phyloP scores from a whole-genome alignment of 139 green algal species.

The Chlamydomonas sp. region DNA sequence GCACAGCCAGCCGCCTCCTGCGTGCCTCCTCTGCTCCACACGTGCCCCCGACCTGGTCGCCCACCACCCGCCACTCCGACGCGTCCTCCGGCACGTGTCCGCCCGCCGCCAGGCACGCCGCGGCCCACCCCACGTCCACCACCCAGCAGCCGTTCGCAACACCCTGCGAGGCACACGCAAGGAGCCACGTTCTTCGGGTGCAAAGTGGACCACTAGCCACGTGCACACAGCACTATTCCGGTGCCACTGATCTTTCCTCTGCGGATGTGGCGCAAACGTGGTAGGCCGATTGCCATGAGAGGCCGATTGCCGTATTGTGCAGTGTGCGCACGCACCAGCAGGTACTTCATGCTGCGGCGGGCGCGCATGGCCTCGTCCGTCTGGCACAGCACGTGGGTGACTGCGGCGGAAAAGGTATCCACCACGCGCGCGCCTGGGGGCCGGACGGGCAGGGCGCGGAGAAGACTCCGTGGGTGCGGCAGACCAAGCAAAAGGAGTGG shows the following conservation, averaged over 20 bases:
- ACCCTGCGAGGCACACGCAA: conserved; percentile 2
- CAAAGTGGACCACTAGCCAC: neutral
- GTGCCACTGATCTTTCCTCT: neutral
- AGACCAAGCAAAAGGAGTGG: too few species aligned
- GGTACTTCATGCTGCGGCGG: conserved; percentile 57
- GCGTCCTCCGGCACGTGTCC: conserved; percentile 32
- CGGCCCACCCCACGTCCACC: conserved; percentile 31
- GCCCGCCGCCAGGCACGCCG: conserved; percentile 25
- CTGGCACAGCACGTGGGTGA: conserved; percentile 54
- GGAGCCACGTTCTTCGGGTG: conserved; percentile 15
- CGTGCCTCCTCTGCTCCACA: conserved; percentile 8
- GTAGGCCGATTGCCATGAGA: neutral
- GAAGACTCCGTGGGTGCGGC: too few species aligned
- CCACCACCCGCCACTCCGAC: conserved; percentile 6
- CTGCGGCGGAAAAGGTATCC: conserved; percentile 15
- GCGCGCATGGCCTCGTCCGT: conserved; percentile 44
- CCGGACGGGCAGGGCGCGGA: too few species aligned
- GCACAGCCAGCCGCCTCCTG: neutral
- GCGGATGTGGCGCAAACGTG: neutral
- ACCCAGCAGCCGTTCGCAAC: conserved; percentile 28
- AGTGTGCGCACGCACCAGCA: conserved; percentile 32
- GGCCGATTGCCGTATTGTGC: neutral
- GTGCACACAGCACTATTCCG: neutral
- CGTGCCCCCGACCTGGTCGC: conserved; percentile 10
- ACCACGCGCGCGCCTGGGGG: conserved; percentile 39